A percentile compares a stretch with the other conserved stretches of the same genome.
phyloP scores from a whole-genome alignment of 2,329 filamentous ascomycete species.

The Fusarium anthophilum region DNA sequence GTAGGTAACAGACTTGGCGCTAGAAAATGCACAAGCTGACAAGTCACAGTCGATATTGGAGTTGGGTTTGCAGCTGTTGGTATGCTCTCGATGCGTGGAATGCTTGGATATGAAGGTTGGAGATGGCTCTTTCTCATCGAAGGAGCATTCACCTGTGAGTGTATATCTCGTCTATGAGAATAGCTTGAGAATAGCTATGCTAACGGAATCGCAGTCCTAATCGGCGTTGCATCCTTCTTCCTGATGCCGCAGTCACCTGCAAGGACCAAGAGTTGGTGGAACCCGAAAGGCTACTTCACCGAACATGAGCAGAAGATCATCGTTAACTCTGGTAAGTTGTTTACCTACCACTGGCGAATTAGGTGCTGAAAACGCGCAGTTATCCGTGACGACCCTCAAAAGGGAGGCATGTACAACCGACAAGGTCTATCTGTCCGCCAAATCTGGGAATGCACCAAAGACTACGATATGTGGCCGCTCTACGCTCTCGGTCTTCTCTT shows the following conservation, averaged over 20 bases:
- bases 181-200: no score
- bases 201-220: neutral
- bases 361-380: no score
- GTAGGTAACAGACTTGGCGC: accelerated
- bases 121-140: conserved; percentile 62
- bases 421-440: conserved; percentile 55
- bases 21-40: neutral
- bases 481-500: conserved; percentile 60
- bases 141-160: conserved; percentile 29
- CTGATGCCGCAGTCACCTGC: neutral
- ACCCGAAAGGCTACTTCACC: neutral
- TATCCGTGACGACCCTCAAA: conserved; percentile 65
- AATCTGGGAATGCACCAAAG: conserved; percentile 58
- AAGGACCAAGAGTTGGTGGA: neutral
- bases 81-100: conserved; percentile 63
- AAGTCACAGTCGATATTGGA: neutral
- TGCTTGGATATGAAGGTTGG: conserved; percentile 64
- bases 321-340: conserved; percentile 47
- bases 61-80: conserved; percentile 42
- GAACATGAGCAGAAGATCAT: conserved; percentile 59
- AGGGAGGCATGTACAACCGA: conserved; percentile 65
- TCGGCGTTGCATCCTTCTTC: neutral
- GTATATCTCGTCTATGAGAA: no score
- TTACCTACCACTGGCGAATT: accelerated
- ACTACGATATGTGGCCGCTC: conserved; percentile 64